These are phyloP conservation scores for Boletus edulis DNA, from an alignment of 768 basidiomycete species.

Conservation along the genomic window DNA sequence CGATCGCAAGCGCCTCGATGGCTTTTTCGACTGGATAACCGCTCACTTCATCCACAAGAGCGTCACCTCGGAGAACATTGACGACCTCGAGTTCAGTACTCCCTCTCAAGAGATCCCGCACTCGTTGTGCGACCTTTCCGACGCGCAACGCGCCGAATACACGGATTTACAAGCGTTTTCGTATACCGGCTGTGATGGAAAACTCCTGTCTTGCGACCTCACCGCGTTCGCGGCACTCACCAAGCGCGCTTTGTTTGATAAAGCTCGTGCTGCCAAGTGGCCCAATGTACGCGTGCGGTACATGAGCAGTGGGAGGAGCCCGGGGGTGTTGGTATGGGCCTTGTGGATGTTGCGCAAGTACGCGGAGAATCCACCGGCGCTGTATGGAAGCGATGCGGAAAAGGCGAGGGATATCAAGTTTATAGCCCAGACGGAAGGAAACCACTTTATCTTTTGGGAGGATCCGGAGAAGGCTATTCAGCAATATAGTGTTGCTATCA, in stretches of 20 bases:
- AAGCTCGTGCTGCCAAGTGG: background rate
- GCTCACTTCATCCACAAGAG: constrained; percentile 17
- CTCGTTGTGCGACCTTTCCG: constrained; percentile 13
- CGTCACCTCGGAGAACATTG: constrained; percentile 11
- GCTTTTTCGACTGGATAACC: constrained; percentile 15
- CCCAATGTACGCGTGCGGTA: constrained; percentile 18
- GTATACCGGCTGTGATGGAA: constrained; percentile 8
- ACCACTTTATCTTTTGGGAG: constrained; percentile 26
- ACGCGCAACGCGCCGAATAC: constrained; percentile 12
- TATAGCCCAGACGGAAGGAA: constrained; percentile 15
- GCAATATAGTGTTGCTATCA: constrained; percentile 10
- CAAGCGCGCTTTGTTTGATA: constrained; percentile 19
- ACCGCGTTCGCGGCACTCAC: constrained; percentile 5
- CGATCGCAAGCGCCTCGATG: constrained; percentile 10
- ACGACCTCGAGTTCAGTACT: constrained; percentile 16
- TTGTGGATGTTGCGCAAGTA: constrained; percentile 12
- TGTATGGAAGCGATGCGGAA: constrained; percentile 16
- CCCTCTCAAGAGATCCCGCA: constrained; percentile 1
- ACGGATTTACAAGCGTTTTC: constrained; percentile 2
- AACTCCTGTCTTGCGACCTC: constrained; percentile 9
- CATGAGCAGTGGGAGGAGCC: constrained; percentile 14
- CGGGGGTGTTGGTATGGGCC: constrained; percentile 8
- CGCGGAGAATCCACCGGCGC: constrained; percentile 1
- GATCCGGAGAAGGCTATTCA: constrained; percentile 22
- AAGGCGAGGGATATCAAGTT: constrained; percentile 20